Conservation (phyloP, 495 filamentous ascomycete genomes). For the Neurospora intermedia region DNA sequence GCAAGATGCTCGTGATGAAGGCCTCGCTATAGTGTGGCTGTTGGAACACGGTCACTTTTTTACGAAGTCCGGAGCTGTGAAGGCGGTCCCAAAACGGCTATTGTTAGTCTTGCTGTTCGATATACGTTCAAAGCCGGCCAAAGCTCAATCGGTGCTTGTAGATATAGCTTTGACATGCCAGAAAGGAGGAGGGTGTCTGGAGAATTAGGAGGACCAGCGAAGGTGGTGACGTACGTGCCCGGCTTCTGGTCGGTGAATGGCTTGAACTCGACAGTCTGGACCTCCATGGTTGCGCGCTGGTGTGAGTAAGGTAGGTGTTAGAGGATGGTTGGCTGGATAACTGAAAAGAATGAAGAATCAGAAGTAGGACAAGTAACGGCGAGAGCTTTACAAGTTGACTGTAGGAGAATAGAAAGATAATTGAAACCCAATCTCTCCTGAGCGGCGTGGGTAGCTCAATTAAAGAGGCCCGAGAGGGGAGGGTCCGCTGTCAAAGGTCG, state of each 20-base stretch:
- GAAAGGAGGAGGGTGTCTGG: conserved; percentile 6
- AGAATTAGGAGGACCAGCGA: conserved; percentile 16
- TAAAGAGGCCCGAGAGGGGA: not conserved
- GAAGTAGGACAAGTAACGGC: not conserved
- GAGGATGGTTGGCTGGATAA: not conserved
- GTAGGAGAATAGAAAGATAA: not conserved
- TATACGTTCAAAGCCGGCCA: not conserved
- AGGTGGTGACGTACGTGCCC: conserved; percentile 70
- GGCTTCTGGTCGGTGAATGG: conserved; percentile 95
- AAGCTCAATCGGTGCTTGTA: not conserved
- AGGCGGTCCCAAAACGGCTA: not conserved
- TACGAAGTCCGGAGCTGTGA: conserved; percentile 83
- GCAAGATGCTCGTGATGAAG: conserved; percentile 84
- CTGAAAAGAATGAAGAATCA: not conserved
- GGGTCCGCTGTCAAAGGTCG: no score
- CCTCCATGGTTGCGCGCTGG: conserved; percentile 43
- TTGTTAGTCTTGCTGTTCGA: not conserved
- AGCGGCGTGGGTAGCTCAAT: not conserved
- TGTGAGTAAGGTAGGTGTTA: not conserved
- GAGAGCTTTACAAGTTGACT: not conserved
- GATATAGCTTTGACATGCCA: not conserved
- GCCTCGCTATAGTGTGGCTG: conserved; percentile 90
- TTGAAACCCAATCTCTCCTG: not conserved
- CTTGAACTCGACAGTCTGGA: conserved; percentile 63
- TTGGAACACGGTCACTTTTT: conserved; percentile 98